Conservation (phyloP, 208 protist genomes). For the Crithidia expoeki region DNA sequence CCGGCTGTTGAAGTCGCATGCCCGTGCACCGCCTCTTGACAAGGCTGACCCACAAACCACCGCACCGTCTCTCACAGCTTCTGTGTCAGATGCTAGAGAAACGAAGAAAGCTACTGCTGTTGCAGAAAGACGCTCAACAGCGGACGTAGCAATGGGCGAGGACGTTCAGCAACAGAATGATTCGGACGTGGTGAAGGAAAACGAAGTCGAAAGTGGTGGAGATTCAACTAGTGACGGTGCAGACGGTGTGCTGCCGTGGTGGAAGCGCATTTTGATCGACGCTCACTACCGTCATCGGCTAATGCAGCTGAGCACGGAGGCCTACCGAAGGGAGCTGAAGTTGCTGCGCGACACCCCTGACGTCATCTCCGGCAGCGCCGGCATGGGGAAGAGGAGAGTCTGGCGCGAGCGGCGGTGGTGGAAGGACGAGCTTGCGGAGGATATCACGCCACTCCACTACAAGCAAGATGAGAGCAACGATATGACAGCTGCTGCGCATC, state of each 20-base stretch:
- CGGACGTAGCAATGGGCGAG: not conserved
- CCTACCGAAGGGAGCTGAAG: slow-evolving; percentile 61
- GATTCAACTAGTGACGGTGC: not conserved
- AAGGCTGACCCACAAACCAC: not conserved
- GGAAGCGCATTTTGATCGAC: slow-evolving; percentile 74
- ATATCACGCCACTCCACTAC: not conserved
- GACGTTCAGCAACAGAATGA: not conserved
- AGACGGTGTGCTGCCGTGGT: slow-evolving; percentile 64
- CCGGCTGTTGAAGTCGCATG: not conserved
- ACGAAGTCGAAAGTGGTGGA: not conserved
- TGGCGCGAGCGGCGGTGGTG: slow-evolving; percentile 28
- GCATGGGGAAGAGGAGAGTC: slow-evolving; percentile 22
- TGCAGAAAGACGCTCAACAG: not conserved
- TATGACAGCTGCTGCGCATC: not conserved
- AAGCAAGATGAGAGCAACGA: not conserved
- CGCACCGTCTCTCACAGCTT: not conserved
- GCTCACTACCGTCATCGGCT: slow-evolving; percentile 53
- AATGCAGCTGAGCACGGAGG: slow-evolving; percentile 45
- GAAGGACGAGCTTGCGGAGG: slow-evolving; percentile 19
- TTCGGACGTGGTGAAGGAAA: not conserved
- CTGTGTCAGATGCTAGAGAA: not conserved
- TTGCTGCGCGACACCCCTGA: slow-evolving; percentile 49
- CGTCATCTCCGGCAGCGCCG: slow-evolving; percentile 38
- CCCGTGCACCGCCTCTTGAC: not conserved
- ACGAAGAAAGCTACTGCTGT: not conserved